A percentile compares a stretch with the other conserved stretches of the same genome.
phyloP scores from a whole-genome alignment of 768 basidiomycete genomes.

The Mycena indigotica region DNA sequence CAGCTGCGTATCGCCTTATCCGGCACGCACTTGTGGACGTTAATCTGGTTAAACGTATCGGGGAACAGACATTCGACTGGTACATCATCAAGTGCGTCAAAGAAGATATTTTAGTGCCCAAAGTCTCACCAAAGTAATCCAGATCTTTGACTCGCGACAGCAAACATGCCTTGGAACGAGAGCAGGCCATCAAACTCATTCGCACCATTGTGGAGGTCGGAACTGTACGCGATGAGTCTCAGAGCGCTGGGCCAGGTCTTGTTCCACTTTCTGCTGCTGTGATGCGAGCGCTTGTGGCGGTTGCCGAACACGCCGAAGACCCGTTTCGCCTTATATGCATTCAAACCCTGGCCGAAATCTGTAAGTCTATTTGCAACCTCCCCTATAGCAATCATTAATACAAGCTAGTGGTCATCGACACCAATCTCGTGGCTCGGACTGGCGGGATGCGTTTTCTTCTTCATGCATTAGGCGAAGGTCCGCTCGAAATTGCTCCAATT shows the following conservation, averaged over 20 bases:
- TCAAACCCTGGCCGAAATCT: constrained; percentile 86
- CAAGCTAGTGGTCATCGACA: constrained; percentile 78
- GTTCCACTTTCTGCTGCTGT: constrained; percentile 74
- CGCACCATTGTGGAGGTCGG: constrained; percentile 80
- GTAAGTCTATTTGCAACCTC: constrained; percentile 46
- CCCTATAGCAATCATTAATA: not conserved
- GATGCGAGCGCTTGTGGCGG: constrained; percentile 87
- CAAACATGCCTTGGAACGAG: constrained; percentile 81
- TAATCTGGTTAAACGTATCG: constrained; percentile 67
- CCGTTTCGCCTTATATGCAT: constrained; percentile 81
- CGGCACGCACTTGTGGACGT: constrained; percentile 76
- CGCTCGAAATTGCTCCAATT: constrained; percentile 75
- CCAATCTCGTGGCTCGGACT: constrained; percentile 76
- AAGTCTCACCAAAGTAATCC: constrained; percentile 7
- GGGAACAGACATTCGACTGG: constrained; percentile 76
- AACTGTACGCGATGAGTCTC: constrained; percentile 53
- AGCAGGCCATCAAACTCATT: constrained; percentile 90
- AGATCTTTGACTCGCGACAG: constrained; percentile 87
- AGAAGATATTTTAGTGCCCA: constrained; percentile 10
- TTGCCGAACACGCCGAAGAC: constrained; percentile 92
- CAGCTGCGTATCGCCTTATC: constrained; percentile 82
- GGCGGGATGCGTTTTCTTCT: constrained; percentile 87
- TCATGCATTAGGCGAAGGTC: constrained; percentile 88
- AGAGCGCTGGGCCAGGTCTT: constrained; percentile 42
- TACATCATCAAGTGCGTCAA: constrained; percentile 81